Base-by-base conservation (phyloP, 441 rosid species). In the Jatropha podagrica region DNA sequence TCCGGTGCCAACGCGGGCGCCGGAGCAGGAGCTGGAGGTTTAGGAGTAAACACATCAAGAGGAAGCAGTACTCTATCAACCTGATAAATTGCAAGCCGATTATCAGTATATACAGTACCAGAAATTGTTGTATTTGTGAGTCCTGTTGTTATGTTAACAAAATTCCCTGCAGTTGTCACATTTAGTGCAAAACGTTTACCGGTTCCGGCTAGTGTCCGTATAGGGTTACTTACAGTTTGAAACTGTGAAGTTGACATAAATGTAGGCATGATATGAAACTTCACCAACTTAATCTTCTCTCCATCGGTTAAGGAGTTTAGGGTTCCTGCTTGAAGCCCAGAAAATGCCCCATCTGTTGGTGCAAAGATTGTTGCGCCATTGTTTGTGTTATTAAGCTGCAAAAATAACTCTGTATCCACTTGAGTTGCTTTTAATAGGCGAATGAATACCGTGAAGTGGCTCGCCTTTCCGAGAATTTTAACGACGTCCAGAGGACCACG, bases 221-320 rank as follows among this genome's bases (percentile, higher is more conserved):
- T 78, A 14, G 97, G 98, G 71, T 92, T 92, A 37, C 94, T 94
- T 26, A 90, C 84, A 0, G 97, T 94, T 77, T 90, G 95, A 79
- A 94, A 91, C 72, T 89, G 92, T 2, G 96, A 61, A 44, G 85
- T 63, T 1, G 97, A 78, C 7, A 92, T 68, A 63, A 81, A 85
- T 6, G 83, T 76, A 17, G 97, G 94, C 59, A 95, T 71, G 6
- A 88, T 82, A 13, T 91, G 97, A 72, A 88, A 92, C 82, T 52
- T 76, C 74, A 76, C 74, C 54, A 76, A 2, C 37, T 76, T 69
- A 12, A 71, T 69, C 55, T 76, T 76, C 9, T 69, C 78, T 23
- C 73, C 78, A 38, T 76, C 78, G 68, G n/a, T 76, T 17, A 76
- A 9, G 2, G 78, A 40, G 20, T 76, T 76, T 0, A 76, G 61